phyloP scores from a whole-genome alignment of 768 basidiomycete genomes.

The Suillus clintonianus region DNA sequence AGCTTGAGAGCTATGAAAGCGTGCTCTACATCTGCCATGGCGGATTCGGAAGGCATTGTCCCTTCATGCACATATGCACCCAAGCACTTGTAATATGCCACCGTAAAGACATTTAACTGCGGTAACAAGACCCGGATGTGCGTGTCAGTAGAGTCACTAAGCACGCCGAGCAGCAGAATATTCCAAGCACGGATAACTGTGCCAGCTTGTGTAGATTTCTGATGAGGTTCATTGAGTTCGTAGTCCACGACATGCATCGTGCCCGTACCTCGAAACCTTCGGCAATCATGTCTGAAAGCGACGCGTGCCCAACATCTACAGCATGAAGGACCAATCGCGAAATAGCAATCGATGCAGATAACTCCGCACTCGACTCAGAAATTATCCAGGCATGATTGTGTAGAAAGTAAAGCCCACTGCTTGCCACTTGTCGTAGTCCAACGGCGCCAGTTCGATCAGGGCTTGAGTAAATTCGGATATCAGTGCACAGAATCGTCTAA shows the following conservation, averaged over 20 bases:
- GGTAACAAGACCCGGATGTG: conserved; percentile 43
- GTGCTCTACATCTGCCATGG: conserved; percentile 63
- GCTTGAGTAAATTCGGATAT: conserved; percentile 28
- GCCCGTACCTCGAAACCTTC: conserved; percentile 35
- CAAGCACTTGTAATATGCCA: conserved; percentile 48
- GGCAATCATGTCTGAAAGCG: conserved; percentile 40
- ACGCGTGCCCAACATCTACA: conserved; percentile 42
- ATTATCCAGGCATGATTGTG: conserved; percentile 51
- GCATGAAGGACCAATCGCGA: conserved; percentile 56
- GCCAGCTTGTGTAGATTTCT: conserved; percentile 38
- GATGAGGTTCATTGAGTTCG: background rate
- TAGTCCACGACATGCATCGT: conserved; percentile 16
- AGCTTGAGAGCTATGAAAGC: conserved; percentile 70
- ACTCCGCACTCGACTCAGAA: conserved; percentile 50
- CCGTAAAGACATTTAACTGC: conserved; percentile 52
- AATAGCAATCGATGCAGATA: conserved; percentile 50
- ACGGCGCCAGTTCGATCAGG: conserved; percentile 34
- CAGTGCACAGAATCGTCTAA: conserved; percentile 33
- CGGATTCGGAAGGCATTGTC: conserved; percentile 39
- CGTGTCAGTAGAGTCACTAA: conserved; percentile 37
- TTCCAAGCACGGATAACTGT: conserved; percentile 66
- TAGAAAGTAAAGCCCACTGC: conserved; percentile 55
- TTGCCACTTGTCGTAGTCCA: conserved; percentile 35
- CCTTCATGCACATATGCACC: conserved; percentile 41
- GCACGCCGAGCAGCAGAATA: conserved; percentile 54